Base-by-base conservation (phyloP, 2,329 filamentous ascomycete species). In the Tolypocladium pustulatum region DNA sequence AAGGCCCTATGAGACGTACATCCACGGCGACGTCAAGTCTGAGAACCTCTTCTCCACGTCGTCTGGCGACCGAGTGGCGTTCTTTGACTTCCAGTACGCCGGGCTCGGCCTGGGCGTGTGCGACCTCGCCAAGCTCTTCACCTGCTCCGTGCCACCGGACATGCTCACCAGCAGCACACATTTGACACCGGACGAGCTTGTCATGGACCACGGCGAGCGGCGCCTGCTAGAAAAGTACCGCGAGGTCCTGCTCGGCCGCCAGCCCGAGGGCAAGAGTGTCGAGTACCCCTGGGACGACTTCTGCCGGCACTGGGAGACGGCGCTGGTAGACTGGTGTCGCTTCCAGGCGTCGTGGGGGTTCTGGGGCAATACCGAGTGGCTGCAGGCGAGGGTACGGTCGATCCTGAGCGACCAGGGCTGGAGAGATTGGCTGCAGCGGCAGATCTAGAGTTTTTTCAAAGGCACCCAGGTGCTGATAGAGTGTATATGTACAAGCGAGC, bases 1-100 rank as follows among this genome's bases (percentile, higher is more conserved):
- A 9, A 68, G 76, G 17, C 58, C 71, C 0, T 73, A 76, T 1
- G 76, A 86, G 62, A 85, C 84, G 0, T 76, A 83, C 20, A 81
- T 89, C 9, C 86, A 89, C 64, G 86, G 86, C 9, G 86, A 89
- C 59, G 84, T 88, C 56, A 89, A 89, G 68, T 85, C 82, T 0
- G 85, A 88, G 63, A 89, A 89, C 60, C 75, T 88, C 8, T 87
- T 87, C 65, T 82, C 81, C 0, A 83, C 73, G 0, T 59, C 65
- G 0, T 62, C 67, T 0, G 83, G 81, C 1, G 69, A 79, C 2
- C 60, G 72, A 4, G 83, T 85, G 1, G 84, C 82, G 0, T 85
- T 89, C 62, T 88, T 84, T 64, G 86, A 89, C 66, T 89, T 89
- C 58, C 86, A 89, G 63, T 89, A 89, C 63, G 78, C 81, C 0